Base-by-base conservation (phyloP, 2,329 filamentous ascomycete genomes). In the Bisporella sp. region DNA sequence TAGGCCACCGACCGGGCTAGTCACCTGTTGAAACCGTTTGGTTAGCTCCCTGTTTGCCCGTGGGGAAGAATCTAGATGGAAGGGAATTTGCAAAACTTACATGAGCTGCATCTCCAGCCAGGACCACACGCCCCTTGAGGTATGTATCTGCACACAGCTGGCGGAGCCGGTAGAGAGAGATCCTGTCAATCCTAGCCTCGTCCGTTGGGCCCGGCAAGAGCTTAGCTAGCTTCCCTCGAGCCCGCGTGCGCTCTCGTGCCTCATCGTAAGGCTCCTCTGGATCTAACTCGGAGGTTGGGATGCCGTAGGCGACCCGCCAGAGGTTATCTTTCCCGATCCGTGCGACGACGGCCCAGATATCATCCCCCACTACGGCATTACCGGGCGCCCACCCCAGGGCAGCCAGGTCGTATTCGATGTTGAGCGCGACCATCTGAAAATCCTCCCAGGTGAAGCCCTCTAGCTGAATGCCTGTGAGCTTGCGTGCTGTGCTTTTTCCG, bases 61-160 rank as follows among this genome's bases (percentile, higher is more conserved):
- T 3, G 13, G 13, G 9, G 9, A 39, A 39, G 13, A 39, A 39
- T 39, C 13, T 11, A 9, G 35, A 39, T 13, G 13, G 35, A 39
- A 39, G 3, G 35, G 35, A 39, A 11, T 2, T 9, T 39, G 13
- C 13, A 39, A 42, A 11, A 51, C 49, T 47, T 37, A 51, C 49
- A 45, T 84, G 81, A 3, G 80, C 81, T 2, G 81, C 79, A 65
- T 84, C 81, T 0, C 79, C 80, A 1, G 75, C 79, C 0, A 84
- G 67, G 5, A 82, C 51, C 39, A 83, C 67, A 5, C 76, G 73
- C 0, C 79, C 80, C 0, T 77, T 73, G n/a, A 79, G 71, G 62
- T 83, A 80, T 7, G 68, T 71, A 2, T 72, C 69, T 4, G 78
- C 79, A 53, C 79, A 79, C 5, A 80, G 72, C 61, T 84, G 79